Evolutionary conservation across 2,329 filamentous ascomycete species (phyloP), one percentile per base, ranked within the genome.

Genomic region (Tolypocladium album): DNA sequence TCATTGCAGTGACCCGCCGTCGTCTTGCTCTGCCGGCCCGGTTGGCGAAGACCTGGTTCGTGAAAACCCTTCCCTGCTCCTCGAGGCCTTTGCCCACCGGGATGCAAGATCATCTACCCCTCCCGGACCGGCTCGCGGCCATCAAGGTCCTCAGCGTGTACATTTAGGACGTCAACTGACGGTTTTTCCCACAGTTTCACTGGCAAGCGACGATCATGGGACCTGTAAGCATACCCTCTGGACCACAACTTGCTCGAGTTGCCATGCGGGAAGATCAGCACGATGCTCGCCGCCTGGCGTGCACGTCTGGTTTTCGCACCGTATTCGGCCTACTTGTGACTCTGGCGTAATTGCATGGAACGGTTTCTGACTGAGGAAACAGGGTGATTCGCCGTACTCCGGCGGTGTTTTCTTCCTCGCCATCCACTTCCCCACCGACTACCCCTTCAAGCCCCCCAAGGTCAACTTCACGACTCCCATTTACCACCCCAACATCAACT

Each of bases 151-250:
- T 36, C 13, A 9, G 17, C 36, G 20, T 40, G 17, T 56, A 9
- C 2, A 31, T 27, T 52, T 9, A 5, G n/a, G 36, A 20, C 55
- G 65, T 57, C 24, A 24, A 56, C 67, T 73, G 61, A 74, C 68
- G 36, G 20, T 11, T 50, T 58, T 45, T 31, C 45, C 9, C 61
- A 70, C 70, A 99, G 93, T 99, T 99, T 75, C 94, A 97, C 87
- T 99, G 94, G 94, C 94, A 99, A 88, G 94, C 94, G 72, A 99
- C 94, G 58, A 99, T 99, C 76, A 99, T 99, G 94, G 94, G 94
- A 78, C 94, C 94, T 75, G 91, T 96, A 87, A 86, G 90, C 71
- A 67, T 67, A 67, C 67, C 65, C 17, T 56, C 55, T 64, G 61
- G 27, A 50, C 59, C 58, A n/a, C 8, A 24, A 53, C n/a, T 6